These are phyloP conservation scores for Austroboletus eburneus DNA, from an alignment of 768 basidiomycete species.

Conservation along the genomic window DNA sequence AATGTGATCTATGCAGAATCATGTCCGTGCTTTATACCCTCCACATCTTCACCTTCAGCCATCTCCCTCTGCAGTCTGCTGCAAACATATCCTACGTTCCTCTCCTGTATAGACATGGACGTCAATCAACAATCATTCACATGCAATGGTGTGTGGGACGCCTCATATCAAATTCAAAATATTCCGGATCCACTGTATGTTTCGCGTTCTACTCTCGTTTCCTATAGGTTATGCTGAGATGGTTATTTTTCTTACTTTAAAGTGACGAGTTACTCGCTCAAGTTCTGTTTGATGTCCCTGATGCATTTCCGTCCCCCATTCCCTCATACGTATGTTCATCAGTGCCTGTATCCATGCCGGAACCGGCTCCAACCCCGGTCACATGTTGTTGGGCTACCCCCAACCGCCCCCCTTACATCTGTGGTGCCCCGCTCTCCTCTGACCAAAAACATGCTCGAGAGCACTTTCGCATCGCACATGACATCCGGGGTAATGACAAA, in stretches of 20 bases:
- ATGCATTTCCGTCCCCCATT: neutral
- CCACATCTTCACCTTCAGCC: no score
- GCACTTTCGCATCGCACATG: conserved; percentile 16
- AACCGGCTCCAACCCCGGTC: neutral
- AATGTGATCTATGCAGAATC: no score
- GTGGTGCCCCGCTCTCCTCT: conserved; percentile 5
- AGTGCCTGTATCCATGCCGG: neutral
- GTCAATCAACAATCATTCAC: no score
- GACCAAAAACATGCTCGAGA: conserved; percentile 6
- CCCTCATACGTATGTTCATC: neutral
- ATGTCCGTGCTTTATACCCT: no score
- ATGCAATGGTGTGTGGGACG: no score
- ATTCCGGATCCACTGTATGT: conserved; percentile 12
- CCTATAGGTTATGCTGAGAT: neutral
- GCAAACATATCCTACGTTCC: no score
- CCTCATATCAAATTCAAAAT: no score
- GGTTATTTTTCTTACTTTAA: neutral
- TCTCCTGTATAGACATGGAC: no score
- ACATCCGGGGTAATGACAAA: conserved; percentile 18
- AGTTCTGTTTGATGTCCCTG: conserved; percentile 1
- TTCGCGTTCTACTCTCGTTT: no score
- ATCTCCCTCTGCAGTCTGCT: no score
- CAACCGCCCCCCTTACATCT: neutral
- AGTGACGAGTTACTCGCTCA: conserved; percentile 18
- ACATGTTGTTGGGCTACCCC: conserved; percentile 12